Conservation (phyloP, 805 yeast genomes). For the Barnettozyma populi region DNA sequence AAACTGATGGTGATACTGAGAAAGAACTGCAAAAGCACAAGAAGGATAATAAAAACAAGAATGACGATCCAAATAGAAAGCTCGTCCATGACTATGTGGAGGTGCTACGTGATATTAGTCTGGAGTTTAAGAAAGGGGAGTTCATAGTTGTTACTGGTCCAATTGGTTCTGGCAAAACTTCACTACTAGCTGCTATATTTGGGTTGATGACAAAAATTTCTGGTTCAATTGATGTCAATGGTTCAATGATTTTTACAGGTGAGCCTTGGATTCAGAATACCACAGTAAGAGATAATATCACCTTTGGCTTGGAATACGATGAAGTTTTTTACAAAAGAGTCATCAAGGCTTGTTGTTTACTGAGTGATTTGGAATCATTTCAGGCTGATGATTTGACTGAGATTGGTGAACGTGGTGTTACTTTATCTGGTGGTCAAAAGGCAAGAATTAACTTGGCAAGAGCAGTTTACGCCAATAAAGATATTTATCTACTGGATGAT, state of each 20-base stretch:
- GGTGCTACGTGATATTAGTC: slow-evolving; percentile 38
- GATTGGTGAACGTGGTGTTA: slow-evolving; percentile 80
- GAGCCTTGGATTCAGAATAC: slow-evolving; percentile 80
- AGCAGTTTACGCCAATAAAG: slow-evolving; percentile 59
- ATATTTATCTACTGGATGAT: slow-evolving; percentile 58
- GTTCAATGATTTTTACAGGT: slow-evolving; percentile 48
- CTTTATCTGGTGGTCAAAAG: slow-evolving; percentile 72
- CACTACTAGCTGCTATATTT: slow-evolving; percentile 61
- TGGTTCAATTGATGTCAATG: slow-evolving; percentile 44
- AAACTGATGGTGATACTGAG: no score
- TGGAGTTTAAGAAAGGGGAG: slow-evolving; percentile 57
- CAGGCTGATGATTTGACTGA: slow-evolving; percentile 74
- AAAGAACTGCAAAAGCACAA: neutral
- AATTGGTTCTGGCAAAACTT: slow-evolving; percentile 78
- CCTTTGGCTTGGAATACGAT: slow-evolving; percentile 56
- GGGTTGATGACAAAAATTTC: slow-evolving; percentile 59
- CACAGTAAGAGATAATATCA: slow-evolving; percentile 66
- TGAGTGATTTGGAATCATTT: slow-evolving; percentile 53
- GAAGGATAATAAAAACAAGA: slow-evolving; percentile 1
- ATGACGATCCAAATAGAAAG: slow-evolving; percentile 4
- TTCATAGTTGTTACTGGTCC: slow-evolving; percentile 72
- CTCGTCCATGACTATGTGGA: slow-evolving; percentile 6
- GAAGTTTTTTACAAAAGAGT: slow-evolving; percentile 46
- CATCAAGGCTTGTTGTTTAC: slow-evolving; percentile 57
- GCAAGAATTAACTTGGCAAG: slow-evolving; percentile 63